These are phyloP conservation scores for Psilocybe subaeruginosa DNA, from an alignment of 768 basidiomycete genomes.

Conservation along the genomic window DNA sequence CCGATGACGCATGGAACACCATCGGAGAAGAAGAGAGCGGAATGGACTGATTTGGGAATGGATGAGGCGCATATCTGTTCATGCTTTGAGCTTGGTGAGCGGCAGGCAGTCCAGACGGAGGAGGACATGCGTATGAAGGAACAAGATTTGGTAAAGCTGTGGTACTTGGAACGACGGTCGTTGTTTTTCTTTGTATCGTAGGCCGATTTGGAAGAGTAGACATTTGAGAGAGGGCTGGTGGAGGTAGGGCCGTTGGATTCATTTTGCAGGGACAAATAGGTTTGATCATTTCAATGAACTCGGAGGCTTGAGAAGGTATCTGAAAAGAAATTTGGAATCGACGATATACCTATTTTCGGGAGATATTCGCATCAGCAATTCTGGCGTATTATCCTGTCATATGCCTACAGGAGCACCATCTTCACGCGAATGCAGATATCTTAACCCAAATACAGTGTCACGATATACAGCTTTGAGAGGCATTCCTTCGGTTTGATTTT, in stretches of 20 bases:
- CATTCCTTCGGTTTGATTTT: slow-evolving; percentile 50
- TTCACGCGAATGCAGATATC: slow-evolving; percentile 63
- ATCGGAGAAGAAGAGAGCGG: slow-evolving; percentile 20
- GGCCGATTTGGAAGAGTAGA: neutral
- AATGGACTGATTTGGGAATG: neutral
- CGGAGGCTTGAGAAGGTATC: slow-evolving; percentile 46
- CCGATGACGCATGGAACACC: slow-evolving; percentile 7
- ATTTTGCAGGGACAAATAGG: slow-evolving; percentile 77
- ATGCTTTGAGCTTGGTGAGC: neutral
- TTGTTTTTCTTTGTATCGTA: neutral
- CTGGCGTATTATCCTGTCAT: neutral
- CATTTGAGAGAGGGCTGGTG: slow-evolving; percentile 13
- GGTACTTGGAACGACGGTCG: neutral
- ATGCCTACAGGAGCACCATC: slow-evolving; percentile 13
- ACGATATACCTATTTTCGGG: slow-evolving; percentile 58
- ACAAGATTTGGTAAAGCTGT: slow-evolving; percentile 9
- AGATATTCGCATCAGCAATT: neutral
- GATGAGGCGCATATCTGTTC: neutral
- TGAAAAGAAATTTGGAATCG: slow-evolving; percentile 79
- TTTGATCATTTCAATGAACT: slow-evolving; percentile 65
- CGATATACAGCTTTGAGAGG: slow-evolving; percentile 85
- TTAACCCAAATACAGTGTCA: slow-evolving; percentile 72
- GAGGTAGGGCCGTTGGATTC: slow-evolving; percentile 35
- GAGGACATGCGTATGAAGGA: slow-evolving; percentile 9
- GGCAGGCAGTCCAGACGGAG: neutral